Conservation (phyloP, 2,329 filamentous ascomycete genomes). For the Trichoderma atrobrunneum region DNA sequence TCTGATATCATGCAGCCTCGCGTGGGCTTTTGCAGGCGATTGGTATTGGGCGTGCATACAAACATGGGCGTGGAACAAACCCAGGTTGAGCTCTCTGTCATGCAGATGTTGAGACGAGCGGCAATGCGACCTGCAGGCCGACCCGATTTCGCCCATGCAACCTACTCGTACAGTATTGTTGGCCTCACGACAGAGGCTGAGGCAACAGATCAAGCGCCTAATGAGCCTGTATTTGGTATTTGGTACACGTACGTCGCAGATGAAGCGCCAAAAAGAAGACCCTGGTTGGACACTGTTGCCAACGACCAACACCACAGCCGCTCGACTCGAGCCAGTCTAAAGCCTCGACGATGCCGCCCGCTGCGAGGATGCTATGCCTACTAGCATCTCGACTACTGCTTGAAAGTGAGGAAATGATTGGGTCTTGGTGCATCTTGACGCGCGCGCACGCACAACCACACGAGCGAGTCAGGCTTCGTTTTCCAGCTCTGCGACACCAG, state of each 20-base stretch:
- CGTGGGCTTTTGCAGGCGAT: background rate
- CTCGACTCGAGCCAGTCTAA: background rate
- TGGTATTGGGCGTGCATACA: background rate
- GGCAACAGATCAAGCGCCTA: background rate
- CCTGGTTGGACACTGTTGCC: background rate
- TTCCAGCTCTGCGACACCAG: slow-evolving; percentile 1
- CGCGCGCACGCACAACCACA: background rate
- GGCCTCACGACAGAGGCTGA: background rate
- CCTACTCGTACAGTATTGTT: background rate
- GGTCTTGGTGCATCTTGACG: background rate
- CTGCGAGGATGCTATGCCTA: background rate
- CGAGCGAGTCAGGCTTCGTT: background rate
- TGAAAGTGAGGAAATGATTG: background rate
- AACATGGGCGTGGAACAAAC: background rate
- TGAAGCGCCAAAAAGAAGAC: background rate
- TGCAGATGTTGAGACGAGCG: slow-evolving; percentile 8
- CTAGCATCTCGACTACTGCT: background rate
- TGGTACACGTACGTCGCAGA: background rate
- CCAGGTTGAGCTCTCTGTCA: background rate
- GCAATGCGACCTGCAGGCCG: slow-evolving; percentile 17
- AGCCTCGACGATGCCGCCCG: background rate
- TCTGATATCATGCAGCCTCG: slow-evolving; percentile 11
- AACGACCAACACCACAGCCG: background rate
- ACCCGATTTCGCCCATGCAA: background rate
- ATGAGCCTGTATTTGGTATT: background rate